phyloP scores from a whole-genome alignment of 2,329 filamentous ascomycete genomes.

The Aspergillus sp. region DNA sequence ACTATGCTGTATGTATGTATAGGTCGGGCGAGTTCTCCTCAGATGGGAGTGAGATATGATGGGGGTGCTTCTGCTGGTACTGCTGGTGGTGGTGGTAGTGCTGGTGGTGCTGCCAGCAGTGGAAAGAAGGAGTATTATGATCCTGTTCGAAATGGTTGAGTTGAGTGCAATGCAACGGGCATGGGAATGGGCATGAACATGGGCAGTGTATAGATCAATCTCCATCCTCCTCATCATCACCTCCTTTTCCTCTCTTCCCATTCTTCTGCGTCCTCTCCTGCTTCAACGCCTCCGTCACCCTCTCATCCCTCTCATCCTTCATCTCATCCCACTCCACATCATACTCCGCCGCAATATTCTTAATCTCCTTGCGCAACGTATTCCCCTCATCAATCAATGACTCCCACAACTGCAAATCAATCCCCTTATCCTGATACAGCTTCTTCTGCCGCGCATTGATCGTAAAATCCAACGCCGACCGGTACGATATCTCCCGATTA shows the following conservation, averaged over 20 bases:
- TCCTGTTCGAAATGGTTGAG: conserved; percentile 40
- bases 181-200: too few relatives aligned
- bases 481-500: conserved; percentile 85
- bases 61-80: background rate
- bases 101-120: conserved; percentile 27
- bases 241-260: background rate
- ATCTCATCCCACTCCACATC: conserved; percentile 87
- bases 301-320: conserved; percentile 68
- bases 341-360: conserved; percentile 78
- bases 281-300: conserved; percentile 55
- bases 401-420: conserved; percentile 78
- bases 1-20: background rate
- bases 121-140: conserved; percentile 43
- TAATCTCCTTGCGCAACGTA: conserved; percentile 73
- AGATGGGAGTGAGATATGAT: conserved; percentile 22
- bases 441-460: conserved; percentile 75
- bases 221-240: conserved; percentile 10
- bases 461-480: conserved; percentile 82
- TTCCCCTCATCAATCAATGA: conserved; percentile 78
- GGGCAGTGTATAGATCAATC: background rate
- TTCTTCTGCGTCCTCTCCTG: conserved; percentile 50
- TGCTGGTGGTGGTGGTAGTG: background rate
- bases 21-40: conserved; percentile 1
- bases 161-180: too few relatives aligned
- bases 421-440: conserved; percentile 73